Base-by-base conservation (phyloP, 768 basidiomycete genomes). In the Podaxis pistillaris region DNA sequence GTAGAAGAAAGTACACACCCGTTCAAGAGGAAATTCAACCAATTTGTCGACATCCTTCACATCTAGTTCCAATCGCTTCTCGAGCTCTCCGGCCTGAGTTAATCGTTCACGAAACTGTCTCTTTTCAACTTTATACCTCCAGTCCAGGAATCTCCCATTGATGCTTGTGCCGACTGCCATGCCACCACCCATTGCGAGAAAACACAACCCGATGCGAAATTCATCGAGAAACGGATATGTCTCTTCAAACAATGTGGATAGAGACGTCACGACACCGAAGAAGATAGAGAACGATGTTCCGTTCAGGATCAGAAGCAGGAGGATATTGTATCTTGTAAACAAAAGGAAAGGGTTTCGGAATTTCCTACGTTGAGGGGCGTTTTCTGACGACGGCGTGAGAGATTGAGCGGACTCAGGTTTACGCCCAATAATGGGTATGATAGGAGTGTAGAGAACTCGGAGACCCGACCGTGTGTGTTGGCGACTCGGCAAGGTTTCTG, bases 141-240 rank as follows among this genome's bases (percentile, higher is more conserved):
- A 74, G 65, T 95, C 89, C 4, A 93, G 71, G 13, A 89, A 68
- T 58, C 76, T 82, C 2, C 93, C 93, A 22, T 78, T 84, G 1
- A 79, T 28, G 19, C 78, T 69, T n/a, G 85, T 81, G 5, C 91
- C 88, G 11, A 87, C 51, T 7, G 85, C 72, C 74, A 87, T 86
- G 0, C 93, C 93, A n/a, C 84, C 82, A 1, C 92, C 94, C 57
- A 89, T 82, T 0, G 86, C 84, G 58, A 94, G 75, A 75, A 88
- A 95, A 71, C 90, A 93, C 2, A 95, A 74, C 2, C 93, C 93
- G 37, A 91, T 79, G 19, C 83, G 79, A 2, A 85, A 84, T 64
- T 91, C 82, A 59, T 72, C 81, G 17, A 92, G 77, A 63, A 73
- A 80, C 0, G 87, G 81, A 66, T 94, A 93, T 0, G 79, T 74